Percentiles rank a stretch among this genome's conserved stretches.
Evolutionary conservation across 495 filamentous ascomycete genomes (phyloP).

Genomic region (Parathielavia hyrcaniae): DNA sequence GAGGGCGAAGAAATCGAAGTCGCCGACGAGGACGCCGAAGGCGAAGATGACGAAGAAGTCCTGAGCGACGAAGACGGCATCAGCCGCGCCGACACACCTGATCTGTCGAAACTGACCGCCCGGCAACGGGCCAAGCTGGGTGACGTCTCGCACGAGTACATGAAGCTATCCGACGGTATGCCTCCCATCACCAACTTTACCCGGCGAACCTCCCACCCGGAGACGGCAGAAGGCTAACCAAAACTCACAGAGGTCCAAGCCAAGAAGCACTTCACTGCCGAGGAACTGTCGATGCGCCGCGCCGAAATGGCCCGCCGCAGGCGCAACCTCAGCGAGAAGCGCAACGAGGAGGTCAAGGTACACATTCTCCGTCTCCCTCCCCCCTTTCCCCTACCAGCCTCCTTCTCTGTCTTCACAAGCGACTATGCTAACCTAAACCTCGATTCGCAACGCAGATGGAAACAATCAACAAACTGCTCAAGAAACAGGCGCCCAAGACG

Average conservation of each 20-base stretch:
- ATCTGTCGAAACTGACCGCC: slow-evolving; percentile 80
- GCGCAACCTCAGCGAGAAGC: slow-evolving; percentile 96
- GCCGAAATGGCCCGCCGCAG: slow-evolving; percentile 92
- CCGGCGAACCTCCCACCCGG: background rate
- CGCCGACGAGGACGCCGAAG: slow-evolving; percentile 47
- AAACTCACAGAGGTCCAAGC: slow-evolving; percentile 73
- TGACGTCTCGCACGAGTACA: slow-evolving; percentile 48
- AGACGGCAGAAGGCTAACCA: slow-evolving; percentile 9
- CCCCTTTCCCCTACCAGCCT: background rate
- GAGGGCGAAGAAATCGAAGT: slow-evolving; percentile 55
- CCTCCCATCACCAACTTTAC: too few relatives aligned
- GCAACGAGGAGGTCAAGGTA: slow-evolving; percentile 98
- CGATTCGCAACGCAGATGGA: slow-evolving; percentile 62
- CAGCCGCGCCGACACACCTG: slow-evolving; percentile 62
- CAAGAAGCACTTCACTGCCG: slow-evolving; percentile 87
- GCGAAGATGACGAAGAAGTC: slow-evolving; percentile 58
- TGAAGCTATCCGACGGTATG: slow-evolving; percentile 73
- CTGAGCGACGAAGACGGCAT: slow-evolving; percentile 59
- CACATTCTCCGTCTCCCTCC: background rate
- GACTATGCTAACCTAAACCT: too few relatives aligned
- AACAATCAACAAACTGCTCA: slow-evolving; percentile 94
- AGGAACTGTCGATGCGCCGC: slow-evolving; percentile 90
- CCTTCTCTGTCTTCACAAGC: too few relatives aligned
- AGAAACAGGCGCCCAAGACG: slow-evolving; percentile 87
- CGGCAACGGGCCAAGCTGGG: slow-evolving; percentile 71